phyloP scores from a whole-genome alignment of 495 filamentous ascomycete species.

The Xylaria bambusicola region DNA sequence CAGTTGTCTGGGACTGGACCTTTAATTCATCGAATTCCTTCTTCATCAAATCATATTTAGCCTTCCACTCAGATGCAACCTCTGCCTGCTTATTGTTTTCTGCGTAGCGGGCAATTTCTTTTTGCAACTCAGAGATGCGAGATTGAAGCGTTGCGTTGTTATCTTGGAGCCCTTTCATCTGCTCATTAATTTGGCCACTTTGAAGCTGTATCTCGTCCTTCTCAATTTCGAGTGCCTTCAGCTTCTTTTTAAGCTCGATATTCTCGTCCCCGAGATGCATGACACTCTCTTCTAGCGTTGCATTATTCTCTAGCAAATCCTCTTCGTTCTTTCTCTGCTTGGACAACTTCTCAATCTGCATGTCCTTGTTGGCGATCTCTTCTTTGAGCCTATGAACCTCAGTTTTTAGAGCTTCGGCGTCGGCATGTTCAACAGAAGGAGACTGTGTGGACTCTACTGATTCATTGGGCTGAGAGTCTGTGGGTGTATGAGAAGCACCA shows the following conservation, averaged over 20 bases:
- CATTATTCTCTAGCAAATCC: conserved; percentile 81
- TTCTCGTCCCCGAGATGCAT: no score
- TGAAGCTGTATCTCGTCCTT: no score
- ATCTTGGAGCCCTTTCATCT: conserved; percentile 61
- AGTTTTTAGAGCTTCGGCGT: conserved; percentile 37
- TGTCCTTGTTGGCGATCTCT: conserved; percentile 72
- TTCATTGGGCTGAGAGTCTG: conserved; percentile 29
- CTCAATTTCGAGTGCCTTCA: no score
- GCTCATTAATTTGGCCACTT: conserved; percentile 79
- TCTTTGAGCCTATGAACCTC: conserved; percentile 53
- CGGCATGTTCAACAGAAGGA: conserved; percentile 27
- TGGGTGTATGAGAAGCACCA: conserved; percentile 39
- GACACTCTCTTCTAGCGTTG: conserved; percentile 73
- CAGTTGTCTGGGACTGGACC: conserved; percentile 64
- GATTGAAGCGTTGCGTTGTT: conserved; percentile 51
- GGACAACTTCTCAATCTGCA: conserved; percentile 64
- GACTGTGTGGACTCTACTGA: conserved; percentile 30
- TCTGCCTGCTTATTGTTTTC: conserved; percentile 23
- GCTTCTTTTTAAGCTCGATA: no score
- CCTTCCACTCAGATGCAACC: conserved; percentile 53
- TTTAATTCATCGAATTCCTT: conserved; percentile 76
- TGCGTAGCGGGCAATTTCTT: conserved; percentile 45
- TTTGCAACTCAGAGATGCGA: conserved; percentile 65
- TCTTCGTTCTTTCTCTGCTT: conserved; percentile 73
- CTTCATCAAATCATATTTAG: conserved; percentile 61